phyloP scores from a whole-genome alignment of 805 yeast genomes.

The Candida peoriensis region DNA sequence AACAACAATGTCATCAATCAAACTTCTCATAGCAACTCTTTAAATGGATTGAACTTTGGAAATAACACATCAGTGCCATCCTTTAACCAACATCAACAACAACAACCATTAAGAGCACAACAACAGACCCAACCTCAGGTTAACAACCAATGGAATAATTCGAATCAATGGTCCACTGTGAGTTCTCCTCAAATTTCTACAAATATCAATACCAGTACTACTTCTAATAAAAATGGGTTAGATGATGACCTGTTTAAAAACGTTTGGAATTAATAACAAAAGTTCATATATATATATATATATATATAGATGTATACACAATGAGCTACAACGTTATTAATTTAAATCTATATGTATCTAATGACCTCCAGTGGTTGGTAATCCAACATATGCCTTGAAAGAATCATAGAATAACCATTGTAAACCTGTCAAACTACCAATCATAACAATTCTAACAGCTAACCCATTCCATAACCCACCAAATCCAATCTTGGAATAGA shows the following conservation, averaged over 20 bases:
- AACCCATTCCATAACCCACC: conserved; percentile 93
- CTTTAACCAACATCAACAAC: conserved; percentile 8
- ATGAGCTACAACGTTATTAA: too few relatives aligned
- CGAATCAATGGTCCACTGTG: conserved; percentile 20
- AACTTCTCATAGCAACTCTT: conserved; percentile 7
- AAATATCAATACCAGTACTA: conserved; percentile 5
- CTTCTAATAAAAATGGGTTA: conserved; percentile 20
- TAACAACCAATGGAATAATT: conserved; percentile 31
- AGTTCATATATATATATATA: too few relatives aligned
- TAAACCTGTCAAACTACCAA: conserved; percentile 94
- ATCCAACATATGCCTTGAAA: conserved; percentile 89
- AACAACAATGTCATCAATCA: too few relatives aligned
- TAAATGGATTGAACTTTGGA: conserved; percentile 12
- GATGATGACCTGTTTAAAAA: conserved; percentile 68
- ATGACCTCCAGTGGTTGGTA: conserved; percentile 83
- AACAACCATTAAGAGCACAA: conserved; percentile 6
- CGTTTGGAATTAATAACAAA: conserved; percentile 52
- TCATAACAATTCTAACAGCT: conserved; percentile 91
- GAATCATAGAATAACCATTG: conserved; percentile 98
- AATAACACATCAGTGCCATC: conserved; percentile 4
- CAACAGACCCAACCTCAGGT: conserved; percentile 14
- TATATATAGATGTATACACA: not conserved
- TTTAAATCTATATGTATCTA: conserved; percentile 1
- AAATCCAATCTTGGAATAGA: conserved; percentile 82
- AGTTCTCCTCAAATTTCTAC: conserved; percentile 8